Conservation (phyloP, 1,139 yeast species). For the Pichia kudriavzevii region DNA sequence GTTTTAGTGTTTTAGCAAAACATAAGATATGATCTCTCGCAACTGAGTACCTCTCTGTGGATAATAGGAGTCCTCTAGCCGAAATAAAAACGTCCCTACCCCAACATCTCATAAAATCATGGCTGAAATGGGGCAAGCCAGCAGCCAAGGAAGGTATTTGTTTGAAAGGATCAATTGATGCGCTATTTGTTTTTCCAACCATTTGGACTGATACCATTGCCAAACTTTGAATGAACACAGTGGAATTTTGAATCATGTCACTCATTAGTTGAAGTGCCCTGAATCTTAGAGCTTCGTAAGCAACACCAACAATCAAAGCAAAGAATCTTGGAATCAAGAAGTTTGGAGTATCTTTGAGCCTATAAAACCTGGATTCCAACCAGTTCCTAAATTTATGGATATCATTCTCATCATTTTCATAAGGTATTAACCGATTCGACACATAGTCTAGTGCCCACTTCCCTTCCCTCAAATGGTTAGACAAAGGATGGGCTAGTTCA, state of each 20-base stretch:
- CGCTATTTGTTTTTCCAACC: slow-evolving; percentile 67
- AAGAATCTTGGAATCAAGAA: slow-evolving; percentile 83
- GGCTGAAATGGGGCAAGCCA: slow-evolving; percentile 90
- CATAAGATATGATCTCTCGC: slow-evolving; percentile 78
- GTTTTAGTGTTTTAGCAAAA: slow-evolving; percentile 87
- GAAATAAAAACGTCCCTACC: slow-evolving; percentile 94
- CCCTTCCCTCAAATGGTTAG: slow-evolving; percentile 75
- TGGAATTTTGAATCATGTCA: slow-evolving; percentile 47
- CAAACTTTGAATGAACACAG: slow-evolving; percentile 69
- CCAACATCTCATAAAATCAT: slow-evolving; percentile 95
- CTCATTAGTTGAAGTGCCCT: slow-evolving; percentile 57
- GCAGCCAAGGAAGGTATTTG: slow-evolving; percentile 81
- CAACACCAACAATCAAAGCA: slow-evolving; percentile 68
- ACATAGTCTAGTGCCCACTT: slow-evolving; percentile 85
- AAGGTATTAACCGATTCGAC: slow-evolving; percentile 54
- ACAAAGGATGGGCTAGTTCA: slow-evolving; percentile 75
- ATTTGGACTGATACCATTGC: slow-evolving; percentile 83
- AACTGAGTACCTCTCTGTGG: slow-evolving; percentile 70
- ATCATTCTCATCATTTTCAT: slow-evolving; percentile 25
- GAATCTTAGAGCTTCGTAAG: slow-evolving; percentile 72
- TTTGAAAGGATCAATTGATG: slow-evolving; percentile 64
- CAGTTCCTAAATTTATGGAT: slow-evolving; percentile 49
- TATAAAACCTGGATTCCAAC: slow-evolving; percentile 61
- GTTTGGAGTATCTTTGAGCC: slow-evolving; percentile 61
- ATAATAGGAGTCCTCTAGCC: slow-evolving; percentile 69